Percentiles rank a stretch among this genome's conserved stretches.
Conservation (phyloP, 139 green algal genomes). For the Chlamydomonas eustigma region DNA sequence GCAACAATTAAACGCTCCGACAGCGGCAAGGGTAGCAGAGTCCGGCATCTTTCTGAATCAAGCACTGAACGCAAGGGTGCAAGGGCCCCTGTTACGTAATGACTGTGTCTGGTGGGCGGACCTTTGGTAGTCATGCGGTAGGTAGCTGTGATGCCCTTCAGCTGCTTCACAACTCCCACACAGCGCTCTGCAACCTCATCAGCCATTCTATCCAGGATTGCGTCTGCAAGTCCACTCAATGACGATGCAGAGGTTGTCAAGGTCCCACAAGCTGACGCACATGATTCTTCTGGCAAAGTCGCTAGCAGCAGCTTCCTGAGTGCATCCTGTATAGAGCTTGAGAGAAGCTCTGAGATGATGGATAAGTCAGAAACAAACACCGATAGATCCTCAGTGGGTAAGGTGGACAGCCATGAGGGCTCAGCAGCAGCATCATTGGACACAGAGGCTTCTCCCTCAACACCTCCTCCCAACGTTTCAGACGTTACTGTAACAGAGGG, state of each 20-base stretch:
- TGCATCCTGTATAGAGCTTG: neutral
- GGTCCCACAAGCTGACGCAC: too few species aligned
- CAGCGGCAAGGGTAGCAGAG: conserved; percentile 7
- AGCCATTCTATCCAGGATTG: conserved; percentile 18
- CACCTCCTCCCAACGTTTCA: too few species aligned
- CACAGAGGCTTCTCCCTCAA: too few species aligned
- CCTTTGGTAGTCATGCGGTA: conserved; percentile 89
- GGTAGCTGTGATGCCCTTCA: conserved; percentile 88
- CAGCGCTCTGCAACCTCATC: conserved; percentile 41
- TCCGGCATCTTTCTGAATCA: conserved; percentile 6
- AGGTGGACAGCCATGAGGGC: neutral
- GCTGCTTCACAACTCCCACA: conserved; percentile 62
- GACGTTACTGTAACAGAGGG: too few species aligned
- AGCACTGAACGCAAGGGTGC: conserved; percentile 36
- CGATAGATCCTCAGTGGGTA: conserved; percentile 16
- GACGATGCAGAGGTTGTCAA: neutral
- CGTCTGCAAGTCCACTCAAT: neutral
- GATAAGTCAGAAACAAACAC: neutral
- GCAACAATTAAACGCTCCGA: conserved; percentile 16
- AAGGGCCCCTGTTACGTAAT: conserved; percentile 70
- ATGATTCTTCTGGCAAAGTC: neutral
- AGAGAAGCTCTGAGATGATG: neutral
- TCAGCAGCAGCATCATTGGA: too few species aligned
- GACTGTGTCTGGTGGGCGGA: conserved; percentile 67
- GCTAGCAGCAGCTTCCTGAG: neutral